phyloP scores from a whole-genome alignment of 2,329 filamentous ascomycete genomes.

The Orbilia javanica region DNA sequence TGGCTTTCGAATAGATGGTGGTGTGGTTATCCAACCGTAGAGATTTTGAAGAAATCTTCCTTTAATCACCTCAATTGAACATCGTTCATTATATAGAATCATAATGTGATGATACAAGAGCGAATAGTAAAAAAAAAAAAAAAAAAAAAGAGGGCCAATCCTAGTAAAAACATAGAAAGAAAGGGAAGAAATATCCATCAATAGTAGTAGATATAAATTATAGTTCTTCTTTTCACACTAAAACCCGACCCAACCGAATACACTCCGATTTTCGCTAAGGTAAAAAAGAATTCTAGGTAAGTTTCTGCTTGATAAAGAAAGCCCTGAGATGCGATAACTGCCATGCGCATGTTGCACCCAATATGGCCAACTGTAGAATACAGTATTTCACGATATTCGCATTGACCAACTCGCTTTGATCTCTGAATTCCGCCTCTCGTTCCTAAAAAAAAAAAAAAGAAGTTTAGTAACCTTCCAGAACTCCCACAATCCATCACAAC shows the following conservation, averaged over 20 bases:
- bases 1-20: conserved; percentile 22
- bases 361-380: conserved; percentile 84
- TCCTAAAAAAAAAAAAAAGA: conserved; percentile 71
- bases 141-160: not conserved
- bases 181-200: not conserved
- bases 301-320: conserved; percentile 99
- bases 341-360: conserved; percentile 93
- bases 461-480: no score
- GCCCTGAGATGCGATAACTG: conserved; percentile 93
- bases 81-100: conserved; percentile 16
- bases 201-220: not conserved
- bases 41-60: no score
- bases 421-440: conserved; percentile 96
- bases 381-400: conserved; percentile 93
- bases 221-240: conserved; percentile 14
- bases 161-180: conserved; percentile 1
- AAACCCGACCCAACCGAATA: not conserved
- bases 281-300: conserved; percentile 74
- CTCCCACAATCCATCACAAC: no score
- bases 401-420: conserved; percentile 96
- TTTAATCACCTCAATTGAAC: conserved; percentile 22
- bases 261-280: not conserved
- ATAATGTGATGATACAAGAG: conserved; percentile 12
- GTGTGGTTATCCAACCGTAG: conserved; percentile 37
- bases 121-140: not conserved